These are phyloP conservation scores for Penicillium longicatenatum DNA, from an alignment of 495 filamentous ascomycete genomes.

Conservation along the genomic window DNA sequence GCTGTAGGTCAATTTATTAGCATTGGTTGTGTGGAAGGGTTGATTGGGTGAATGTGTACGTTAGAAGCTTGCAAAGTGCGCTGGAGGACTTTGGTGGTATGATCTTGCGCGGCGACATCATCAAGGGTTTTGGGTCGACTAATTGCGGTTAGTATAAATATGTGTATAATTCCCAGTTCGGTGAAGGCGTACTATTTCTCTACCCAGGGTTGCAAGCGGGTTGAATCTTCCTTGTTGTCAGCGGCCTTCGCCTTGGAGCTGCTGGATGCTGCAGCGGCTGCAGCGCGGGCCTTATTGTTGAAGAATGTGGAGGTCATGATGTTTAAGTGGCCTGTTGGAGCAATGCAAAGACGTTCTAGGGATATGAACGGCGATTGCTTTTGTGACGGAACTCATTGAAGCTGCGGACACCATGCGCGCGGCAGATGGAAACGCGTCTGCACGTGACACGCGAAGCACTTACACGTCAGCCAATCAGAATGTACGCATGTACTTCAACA, in stretches of 20 bases:
- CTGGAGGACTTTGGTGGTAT: constrained; percentile 89
- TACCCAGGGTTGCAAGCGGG: constrained; percentile 87
- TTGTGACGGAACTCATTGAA: constrained; percentile 9
- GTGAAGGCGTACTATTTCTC: constrained; percentile 87
- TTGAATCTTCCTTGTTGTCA: constrained; percentile 62
- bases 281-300: constrained; percentile 89
- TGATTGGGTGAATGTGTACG: constrained; percentile 44
- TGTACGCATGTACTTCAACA: constrained; percentile 13
- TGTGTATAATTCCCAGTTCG: background rate
- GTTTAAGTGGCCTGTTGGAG: constrained; percentile 29
- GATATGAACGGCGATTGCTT: constrained; percentile 7
- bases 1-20: constrained; percentile 43
- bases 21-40: background rate
- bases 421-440: constrained; percentile 38
- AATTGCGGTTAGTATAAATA: constrained; percentile 8
- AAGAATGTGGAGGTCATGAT: constrained; percentile 75
- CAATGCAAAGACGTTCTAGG: background rate
- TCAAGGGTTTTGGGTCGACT: constrained; percentile 91
- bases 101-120: constrained; percentile 97
- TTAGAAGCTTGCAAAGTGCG: constrained; percentile 94
- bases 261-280: constrained; percentile 62
- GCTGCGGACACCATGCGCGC: constrained; percentile 20
- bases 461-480: constrained; percentile 25
- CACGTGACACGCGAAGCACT: constrained; percentile 43
- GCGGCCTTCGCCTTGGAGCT: constrained; percentile 54